These are phyloP conservation scores for Solanum clarkiae DNA, from an alignment of 257 asterid genomes.

Conservation along the genomic window DNA sequence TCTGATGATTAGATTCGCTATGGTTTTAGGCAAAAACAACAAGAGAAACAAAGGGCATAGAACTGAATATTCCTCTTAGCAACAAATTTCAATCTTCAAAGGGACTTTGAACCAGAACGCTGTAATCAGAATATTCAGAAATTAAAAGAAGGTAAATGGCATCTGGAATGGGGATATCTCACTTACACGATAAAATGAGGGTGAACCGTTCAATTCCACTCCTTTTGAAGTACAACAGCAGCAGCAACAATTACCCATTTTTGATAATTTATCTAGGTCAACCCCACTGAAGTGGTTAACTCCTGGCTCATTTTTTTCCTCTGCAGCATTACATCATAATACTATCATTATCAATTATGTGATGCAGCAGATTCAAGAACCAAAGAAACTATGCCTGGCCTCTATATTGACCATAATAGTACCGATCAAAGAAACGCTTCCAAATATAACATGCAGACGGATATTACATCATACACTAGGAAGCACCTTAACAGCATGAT, in stretches of 20 bases:
- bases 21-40: neutral
- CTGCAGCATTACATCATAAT: conserved; percentile 8
- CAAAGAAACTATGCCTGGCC: neutral
- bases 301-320: conserved; percentile 34
- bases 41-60: neutral
- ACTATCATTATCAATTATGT: neutral
- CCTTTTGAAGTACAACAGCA: conserved; percentile 54
- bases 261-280: conserved; percentile 18
- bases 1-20: neutral
- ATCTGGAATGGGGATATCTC: neutral
- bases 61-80: neutral
- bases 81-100: neutral
- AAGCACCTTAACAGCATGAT: neutral
- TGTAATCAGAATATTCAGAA: neutral
- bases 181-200: conserved; percentile 56
- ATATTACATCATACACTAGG: neutral
- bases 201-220: conserved; percentile 26
- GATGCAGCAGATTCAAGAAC: neutral
- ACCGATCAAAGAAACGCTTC: neutral
- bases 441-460: neutral
- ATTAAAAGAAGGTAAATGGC: neutral
- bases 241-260: conserved; percentile 83
- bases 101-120: neutral
- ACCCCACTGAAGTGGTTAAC: conserved; percentile 26
- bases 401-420: neutral